Conservation (phyloP, 2,329 filamentous ascomycete genomes). For the Westerdykella sp. region DNA sequence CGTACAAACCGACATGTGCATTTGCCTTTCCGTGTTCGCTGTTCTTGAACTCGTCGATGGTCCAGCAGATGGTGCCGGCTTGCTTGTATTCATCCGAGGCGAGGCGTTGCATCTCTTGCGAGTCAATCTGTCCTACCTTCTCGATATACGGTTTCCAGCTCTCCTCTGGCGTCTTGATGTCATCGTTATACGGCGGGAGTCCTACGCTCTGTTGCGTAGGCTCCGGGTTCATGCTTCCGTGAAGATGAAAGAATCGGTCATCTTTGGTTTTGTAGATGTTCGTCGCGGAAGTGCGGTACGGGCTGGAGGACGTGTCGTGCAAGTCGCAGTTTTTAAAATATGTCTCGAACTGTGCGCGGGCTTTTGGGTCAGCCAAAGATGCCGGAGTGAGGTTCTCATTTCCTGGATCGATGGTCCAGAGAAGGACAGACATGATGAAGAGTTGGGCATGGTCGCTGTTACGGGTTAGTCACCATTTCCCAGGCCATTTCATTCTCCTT, state of each 20-base stretch:
- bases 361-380: slow-evolving; percentile 7
- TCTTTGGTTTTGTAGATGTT: slow-evolving; percentile 47
- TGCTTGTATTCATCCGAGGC: slow-evolving; percentile 37
- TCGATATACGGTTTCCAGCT: slow-evolving; percentile 30
- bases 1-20: slow-evolving; percentile 38
- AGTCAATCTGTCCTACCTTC: slow-evolving; percentile 30
- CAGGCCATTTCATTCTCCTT: background rate
- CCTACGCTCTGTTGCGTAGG: slow-evolving; percentile 36
- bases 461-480: background rate
- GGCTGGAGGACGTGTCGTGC: slow-evolving; percentile 11
- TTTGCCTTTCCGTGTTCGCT: slow-evolving; percentile 42
- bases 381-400: slow-evolving; percentile 18
- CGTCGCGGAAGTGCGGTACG: slow-evolving; percentile 33
- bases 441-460: slow-evolving; percentile 40
- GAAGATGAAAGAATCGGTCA: slow-evolving; percentile 43
- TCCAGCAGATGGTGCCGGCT: slow-evolving; percentile 38
- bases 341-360: slow-evolving; percentile 13
- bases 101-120: slow-evolving; percentile 30
- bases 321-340: slow-evolving; percentile 25
- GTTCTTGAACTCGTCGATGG: slow-evolving; percentile 34
- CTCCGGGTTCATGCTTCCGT: slow-evolving; percentile 45
- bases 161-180: slow-evolving; percentile 23
- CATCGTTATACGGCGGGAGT: slow-evolving; percentile 29
- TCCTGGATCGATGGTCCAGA: slow-evolving; percentile 32
- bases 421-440: slow-evolving; percentile 39